phyloP scores from a whole-genome alignment of 441 rosid genomes.

The Gossypium gossypioides region DNA sequence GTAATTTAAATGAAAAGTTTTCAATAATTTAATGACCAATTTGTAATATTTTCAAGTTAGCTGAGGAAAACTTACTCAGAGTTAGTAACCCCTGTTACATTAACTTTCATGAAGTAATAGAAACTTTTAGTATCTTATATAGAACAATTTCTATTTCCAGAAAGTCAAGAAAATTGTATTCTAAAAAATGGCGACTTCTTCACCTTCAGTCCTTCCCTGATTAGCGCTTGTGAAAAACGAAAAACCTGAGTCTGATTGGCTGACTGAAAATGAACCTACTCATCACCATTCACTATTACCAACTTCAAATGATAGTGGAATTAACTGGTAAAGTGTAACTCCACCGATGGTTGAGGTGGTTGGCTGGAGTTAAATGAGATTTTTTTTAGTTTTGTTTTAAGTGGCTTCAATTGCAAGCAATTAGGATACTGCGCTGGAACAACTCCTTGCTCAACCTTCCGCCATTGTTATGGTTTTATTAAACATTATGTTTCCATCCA shows the following conservation, averaged over 20 bases:
- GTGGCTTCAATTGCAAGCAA: slow-evolving; percentile 2
- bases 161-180: no score
- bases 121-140: no score
- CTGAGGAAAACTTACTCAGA: no score
- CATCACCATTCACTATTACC: neutral
- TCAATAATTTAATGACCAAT: no score
- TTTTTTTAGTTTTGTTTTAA: neutral
- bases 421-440: neutral
- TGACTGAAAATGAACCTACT: neutral
- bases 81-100: no score
- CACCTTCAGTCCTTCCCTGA: no score
- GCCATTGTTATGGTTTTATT: neutral
- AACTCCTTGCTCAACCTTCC: neutral
- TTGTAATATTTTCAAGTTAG: no score
- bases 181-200: no score
- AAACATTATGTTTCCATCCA: neutral
- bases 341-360: neutral
- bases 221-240: neutral
- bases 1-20: no score
- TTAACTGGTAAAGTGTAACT: neutral
- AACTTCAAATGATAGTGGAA: neutral
- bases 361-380: neutral
- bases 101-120: no score
- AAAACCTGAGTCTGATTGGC: neutral
- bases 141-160: no score